Base-by-base conservation (phyloP, 495 filamentous ascomycete genomes). In the Parathielavia appendiculata region DNA sequence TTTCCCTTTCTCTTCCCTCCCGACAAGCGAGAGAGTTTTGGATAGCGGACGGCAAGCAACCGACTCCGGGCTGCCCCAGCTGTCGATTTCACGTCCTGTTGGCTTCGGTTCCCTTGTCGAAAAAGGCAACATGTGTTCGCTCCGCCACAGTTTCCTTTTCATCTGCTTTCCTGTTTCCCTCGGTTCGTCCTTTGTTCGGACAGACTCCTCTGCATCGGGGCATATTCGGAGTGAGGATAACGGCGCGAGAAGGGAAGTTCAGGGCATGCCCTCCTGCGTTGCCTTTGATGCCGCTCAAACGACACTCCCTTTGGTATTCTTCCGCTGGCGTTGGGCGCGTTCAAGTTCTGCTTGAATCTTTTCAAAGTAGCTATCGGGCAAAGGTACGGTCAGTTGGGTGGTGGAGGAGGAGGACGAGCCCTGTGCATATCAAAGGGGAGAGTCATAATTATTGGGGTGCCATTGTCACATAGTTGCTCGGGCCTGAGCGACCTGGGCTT, bases 351-450 rank as follows among this genome's bases (percentile, higher is more conserved):
- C 30, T 52, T 52, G 35, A 20, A n/a, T 52, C 35, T 30, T 20
- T 40, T 39, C n/a, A 13, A 36, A 20, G 34, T 12, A 4, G 3
- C n/a, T 6, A 22, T 17, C 5, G 6, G 3, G 12, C 14, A 4
- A 14, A 3, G 26, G 26, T 16, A 13, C 19, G n/a, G 39, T 12
- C 14, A 16, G 13, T 17, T 35, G 20, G n/a, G 36, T 40, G 50
- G 38, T 36, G 43, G 32, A 47, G 17, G 30, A 22, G 32, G 41
- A 45, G 12, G 7, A 51, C 11, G 6, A 45, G 39, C 14, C 41
- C 17, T 47, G 53, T 55, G 47, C 53, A 55, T 55, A 55, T 32
- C 10, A n/a, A 55, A n/a, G 30, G 12, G 40, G 48, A 4, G 46
- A 44, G 26, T 46, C 19, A 55, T 47, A 46, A 55, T 35, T 36